Evolutionary conservation across 2,329 filamentous ascomycete species (phyloP).

Genomic region (Alternaria sp.): DNA sequence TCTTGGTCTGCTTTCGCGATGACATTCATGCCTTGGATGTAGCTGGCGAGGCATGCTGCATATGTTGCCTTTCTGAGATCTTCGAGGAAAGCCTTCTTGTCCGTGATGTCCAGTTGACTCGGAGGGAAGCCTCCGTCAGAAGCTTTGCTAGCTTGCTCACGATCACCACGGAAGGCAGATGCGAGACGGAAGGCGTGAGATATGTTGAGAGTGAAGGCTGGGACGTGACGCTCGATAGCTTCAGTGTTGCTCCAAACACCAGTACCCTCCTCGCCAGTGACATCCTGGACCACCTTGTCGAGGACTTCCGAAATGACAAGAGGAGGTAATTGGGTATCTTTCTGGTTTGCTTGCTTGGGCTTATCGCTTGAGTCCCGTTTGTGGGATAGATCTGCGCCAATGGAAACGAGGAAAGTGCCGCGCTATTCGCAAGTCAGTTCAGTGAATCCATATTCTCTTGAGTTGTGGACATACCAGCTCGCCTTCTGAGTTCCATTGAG

Average conservation of each 20-base stretch:
- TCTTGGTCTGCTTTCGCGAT: slow-evolving; percentile 64
- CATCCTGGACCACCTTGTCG: slow-evolving; percentile 75
- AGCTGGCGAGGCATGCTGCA: slow-evolving; percentile 65
- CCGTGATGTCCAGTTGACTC: slow-evolving; percentile 36
- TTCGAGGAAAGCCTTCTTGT: slow-evolving; percentile 59
- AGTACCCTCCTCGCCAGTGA: slow-evolving; percentile 70
- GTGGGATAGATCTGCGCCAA: slow-evolving; percentile 66
- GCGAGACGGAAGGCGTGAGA: slow-evolving; percentile 69
- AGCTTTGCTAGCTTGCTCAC: slow-evolving; percentile 59
- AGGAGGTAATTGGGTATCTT: slow-evolving; percentile 15
- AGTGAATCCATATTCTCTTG: not conserved
- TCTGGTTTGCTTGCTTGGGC: slow-evolving; percentile 19
- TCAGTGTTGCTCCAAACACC: slow-evolving; percentile 70
- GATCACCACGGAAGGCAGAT: slow-evolving; percentile 65
- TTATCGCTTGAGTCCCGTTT: slow-evolving; percentile 50
- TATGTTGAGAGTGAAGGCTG: slow-evolving; percentile 67
- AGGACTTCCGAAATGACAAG: slow-evolving; percentile 67
- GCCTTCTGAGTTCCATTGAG: slow-evolving; percentile 65
- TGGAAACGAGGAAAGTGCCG: slow-evolving; percentile 68
- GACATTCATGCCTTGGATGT: slow-evolving; percentile 70
- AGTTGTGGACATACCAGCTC: slow-evolving; percentile 54
- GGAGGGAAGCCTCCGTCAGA: slow-evolving; percentile 52
- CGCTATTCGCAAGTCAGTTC: slow-evolving; percentile 30
- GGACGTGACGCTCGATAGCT: slow-evolving; percentile 66
- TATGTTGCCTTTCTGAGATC: slow-evolving; percentile 68